Percentiles rank a stretch among this genome's conserved stretches.
These are phyloP conservation scores for Aethionema arabicum DNA, from an alignment of 345 rosid genomes.

Conservation along the genomic window DNA sequence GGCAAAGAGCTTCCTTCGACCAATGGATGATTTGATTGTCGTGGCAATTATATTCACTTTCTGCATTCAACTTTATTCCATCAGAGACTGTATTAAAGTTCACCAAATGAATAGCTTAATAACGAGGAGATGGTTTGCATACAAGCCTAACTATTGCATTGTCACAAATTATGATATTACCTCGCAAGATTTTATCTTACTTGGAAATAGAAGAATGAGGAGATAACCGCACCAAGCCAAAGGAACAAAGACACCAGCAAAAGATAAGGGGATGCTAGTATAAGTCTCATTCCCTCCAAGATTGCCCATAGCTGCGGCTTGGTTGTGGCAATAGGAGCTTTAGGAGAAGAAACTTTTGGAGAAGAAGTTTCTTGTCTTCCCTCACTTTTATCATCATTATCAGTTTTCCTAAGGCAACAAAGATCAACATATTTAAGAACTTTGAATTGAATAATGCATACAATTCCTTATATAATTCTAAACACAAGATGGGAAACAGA, in stretches of 20 bases:
- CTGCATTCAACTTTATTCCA: conserved; percentile 44
- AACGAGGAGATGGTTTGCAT: conserved; percentile 6
- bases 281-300: conserved; percentile 77
- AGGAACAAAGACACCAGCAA: conserved; percentile 76
- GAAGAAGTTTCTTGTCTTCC: conserved; percentile 38
- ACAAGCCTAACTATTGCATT: conserved; percentile 1
- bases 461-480: neutral
- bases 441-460: neutral
- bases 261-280: conserved; percentile 76
- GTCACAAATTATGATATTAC: conserved; percentile 2
- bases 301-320: conserved; percentile 71
- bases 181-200: conserved; percentile 39
- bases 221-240: conserved; percentile 93
- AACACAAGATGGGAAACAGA: conserved; percentile 4
- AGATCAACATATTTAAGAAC: conserved; percentile 12
- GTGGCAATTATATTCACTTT: conserved; percentile 84
- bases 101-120: conserved; percentile 3
- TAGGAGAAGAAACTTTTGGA: conserved; percentile 47
- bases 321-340: conserved; percentile 41
- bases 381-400: conserved; percentile 46
- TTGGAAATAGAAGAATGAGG: conserved; percentile 97
- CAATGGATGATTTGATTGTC: conserved; percentile 71
- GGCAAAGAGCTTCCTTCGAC: conserved; percentile 79
- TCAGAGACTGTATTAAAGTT: conserved; percentile 6
- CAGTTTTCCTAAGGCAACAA: conserved; percentile 44